Evolutionary conservation across 2,329 filamentous ascomycete genomes (phyloP).

Genomic region (Mycogone perniciosa): DNA sequence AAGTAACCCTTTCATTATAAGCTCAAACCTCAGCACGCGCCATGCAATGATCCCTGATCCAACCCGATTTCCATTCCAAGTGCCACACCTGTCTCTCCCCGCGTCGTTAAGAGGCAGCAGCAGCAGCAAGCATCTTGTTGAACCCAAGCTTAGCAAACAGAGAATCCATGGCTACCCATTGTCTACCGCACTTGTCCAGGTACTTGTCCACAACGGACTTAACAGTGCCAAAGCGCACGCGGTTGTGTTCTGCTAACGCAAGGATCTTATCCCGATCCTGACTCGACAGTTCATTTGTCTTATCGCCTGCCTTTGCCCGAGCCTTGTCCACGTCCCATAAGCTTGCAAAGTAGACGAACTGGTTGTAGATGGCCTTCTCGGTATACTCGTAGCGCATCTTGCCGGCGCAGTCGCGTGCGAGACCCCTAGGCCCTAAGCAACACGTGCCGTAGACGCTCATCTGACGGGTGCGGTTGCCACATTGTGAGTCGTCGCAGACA

Average conservation of each 20-base stretch:
- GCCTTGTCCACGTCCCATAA: conserved; percentile 89
- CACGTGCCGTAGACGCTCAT: conserved; percentile 89
- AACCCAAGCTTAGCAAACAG: conserved; percentile 68
- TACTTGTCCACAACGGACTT: conserved; percentile 75
- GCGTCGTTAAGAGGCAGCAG: conserved; percentile 1
- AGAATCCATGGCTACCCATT: conserved; percentile 91
- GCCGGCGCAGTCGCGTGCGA: conserved; percentile 77
- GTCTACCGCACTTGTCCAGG: conserved; percentile 80
- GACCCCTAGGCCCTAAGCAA: conserved; percentile 80
- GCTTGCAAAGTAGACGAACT: conserved; percentile 78
- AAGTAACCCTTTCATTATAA: too few species aligned
- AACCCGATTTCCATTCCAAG: background rate
- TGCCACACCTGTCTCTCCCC: background rate
- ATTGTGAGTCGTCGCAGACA: conserved; percentile 81
- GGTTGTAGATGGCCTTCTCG: conserved; percentile 91
- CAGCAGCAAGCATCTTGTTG: conserved; percentile 25
- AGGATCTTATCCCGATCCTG: conserved; percentile 60
- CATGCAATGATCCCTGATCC: too few species aligned
- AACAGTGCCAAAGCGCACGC: conserved; percentile 67
- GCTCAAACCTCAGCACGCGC: too few species aligned
- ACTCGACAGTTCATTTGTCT: conserved; percentile 39
- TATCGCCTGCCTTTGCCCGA: conserved; percentile 43
- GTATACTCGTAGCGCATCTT: conserved; percentile 82
- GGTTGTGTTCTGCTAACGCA: conserved; percentile 75
- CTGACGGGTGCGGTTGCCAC: conserved; percentile 79